Evolutionary conservation across 306 rosid genomes (phyloP), one percentile per base, ranked within the genome.

Genomic region (Prunus padus): DNA sequence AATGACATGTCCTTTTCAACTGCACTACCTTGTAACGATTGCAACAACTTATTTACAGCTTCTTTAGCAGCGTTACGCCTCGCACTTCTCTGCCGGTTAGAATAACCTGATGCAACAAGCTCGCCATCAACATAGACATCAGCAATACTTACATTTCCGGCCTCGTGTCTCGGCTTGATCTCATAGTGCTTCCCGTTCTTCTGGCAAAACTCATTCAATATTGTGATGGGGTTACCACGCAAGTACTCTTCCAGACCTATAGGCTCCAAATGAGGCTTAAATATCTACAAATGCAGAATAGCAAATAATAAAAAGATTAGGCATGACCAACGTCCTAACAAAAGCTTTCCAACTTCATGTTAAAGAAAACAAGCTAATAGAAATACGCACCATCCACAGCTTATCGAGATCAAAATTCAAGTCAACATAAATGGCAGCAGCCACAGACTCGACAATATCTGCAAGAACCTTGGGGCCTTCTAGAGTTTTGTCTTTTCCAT

Each of bases 381-480:
- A 47, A 4, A 57, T 60, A 80, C 92, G 22, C 52, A 91, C 98
- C 96, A 71, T 82, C 98, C 97, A 91, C 5, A 88, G 71, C 33
- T 10, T 65, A n/a, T 86, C 72, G 3, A 93, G 86, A 71, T 93
- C 89, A 22, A 81, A 86, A 46, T 63, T 54, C 74, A 87, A 45
- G 13, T 93, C 98, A 3, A 91, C 63, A 31, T 88, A 93, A 9
- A 93, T 49, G 2, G 97, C 96, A 47, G 87, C 98, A 22, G 87
- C 90, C 11, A 93, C 8, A 7, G 98, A 93, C 81, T 93, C 98
- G 0, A 89, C 90, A 68, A 93, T 76, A 70, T 93, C 98, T 1
- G 98, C 97, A 49, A 93, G 98, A 81, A 93, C 79, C 82, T 93
- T 93, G 0, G 96, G 97, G 19, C 93, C 98, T 83, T 88, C 88